Evolutionary conservation across 2,329 filamentous ascomycete genomes (phyloP), one percentile per base, ranked within the genome.

Genomic region (Colletotrichum truncatum): DNA sequence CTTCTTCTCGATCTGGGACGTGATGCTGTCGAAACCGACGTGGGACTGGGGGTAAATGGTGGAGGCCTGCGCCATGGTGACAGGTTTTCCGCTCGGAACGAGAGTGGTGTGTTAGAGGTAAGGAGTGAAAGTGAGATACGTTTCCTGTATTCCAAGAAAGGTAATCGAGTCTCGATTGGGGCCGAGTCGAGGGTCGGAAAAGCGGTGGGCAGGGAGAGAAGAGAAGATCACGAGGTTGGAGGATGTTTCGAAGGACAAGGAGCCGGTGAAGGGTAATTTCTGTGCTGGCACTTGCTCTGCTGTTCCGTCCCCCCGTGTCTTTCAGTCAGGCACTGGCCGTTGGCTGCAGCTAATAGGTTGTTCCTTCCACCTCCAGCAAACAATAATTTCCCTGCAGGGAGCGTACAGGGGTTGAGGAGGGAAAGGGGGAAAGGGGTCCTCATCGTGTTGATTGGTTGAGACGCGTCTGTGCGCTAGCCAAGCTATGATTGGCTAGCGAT

Each of bases 11-110:
- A 99, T 99, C 87, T 99, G 96, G 73, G 91, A 94, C 74, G 96
- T 99, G 87, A 99, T 99, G 86, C 94, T 98, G 87, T 99, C 96
- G 86, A 99, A 99, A 89, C 96, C 96, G 81, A 99, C 96, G 87
- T 98, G 96, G 91, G 91, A 97, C 81, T 96, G 91, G 77, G 96
- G 96, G 83, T 93, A 96, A 79, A 91, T 89, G 76, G 89, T 89
- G 75, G 88, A 84, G 77, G 89, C 78, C 79, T 83, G 81, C 70
- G 82, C 82, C 82, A 85, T 86, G 74, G 77, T 83, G 76, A 75
- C 67, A 57, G 65, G 67, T 66, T 68, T 70, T 68, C 71, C 69
- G 71, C 67, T 70, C 67, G 67, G 69, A 74, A 71, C 68, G 71
- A 73, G 70, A 71, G 64, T 69, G 60, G 71, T 73, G 73, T 72